Percentiles rank a stretch among this genome's conserved stretches.
Evolutionary conservation across 352 stramenopile species (phyloP).

Genomic region (Aphanomyces astaci): DNA sequence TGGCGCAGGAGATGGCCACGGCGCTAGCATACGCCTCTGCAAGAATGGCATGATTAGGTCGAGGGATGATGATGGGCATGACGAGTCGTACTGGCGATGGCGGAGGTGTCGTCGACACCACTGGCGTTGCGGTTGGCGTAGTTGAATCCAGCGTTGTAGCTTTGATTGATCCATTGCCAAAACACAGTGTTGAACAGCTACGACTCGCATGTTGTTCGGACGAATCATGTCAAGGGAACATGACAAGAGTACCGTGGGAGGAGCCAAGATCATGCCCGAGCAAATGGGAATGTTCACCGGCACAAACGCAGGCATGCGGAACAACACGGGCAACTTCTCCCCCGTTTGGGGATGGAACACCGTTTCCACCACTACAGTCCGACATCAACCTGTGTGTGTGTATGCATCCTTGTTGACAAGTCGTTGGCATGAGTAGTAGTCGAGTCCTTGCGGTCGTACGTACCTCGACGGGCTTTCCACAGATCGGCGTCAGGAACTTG

Average conservation of each 20-base stretch:
- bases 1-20: conserved; percentile 68
- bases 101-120: conserved; percentile 62
- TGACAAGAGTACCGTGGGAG: conserved; percentile 46
- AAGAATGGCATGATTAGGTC: background rate
- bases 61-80: background rate
- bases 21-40: conserved; percentile 72
- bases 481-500: conserved; percentile 59
- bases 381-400: no score
- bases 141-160: conserved; percentile 85
- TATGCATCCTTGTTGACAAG: no score
- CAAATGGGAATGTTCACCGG: conserved; percentile 84
- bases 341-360: conserved; percentile 77
- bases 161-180: conserved; percentile 86
- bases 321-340: conserved; percentile 51
- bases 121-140: conserved; percentile 83
- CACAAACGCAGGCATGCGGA: conserved; percentile 78
- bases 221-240: background rate
- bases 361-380: conserved; percentile 55
- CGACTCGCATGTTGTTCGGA: conserved; percentile 13
- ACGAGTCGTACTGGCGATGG: conserved; percentile 73
- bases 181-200: conserved; percentile 75
- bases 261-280: conserved; percentile 72
- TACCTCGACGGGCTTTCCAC: conserved; percentile 64
- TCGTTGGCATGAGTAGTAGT: no score
- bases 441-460: no score